phyloP scores from a whole-genome alignment of 73 alveolate species.

The Tetrahymena elliotti region DNA sequence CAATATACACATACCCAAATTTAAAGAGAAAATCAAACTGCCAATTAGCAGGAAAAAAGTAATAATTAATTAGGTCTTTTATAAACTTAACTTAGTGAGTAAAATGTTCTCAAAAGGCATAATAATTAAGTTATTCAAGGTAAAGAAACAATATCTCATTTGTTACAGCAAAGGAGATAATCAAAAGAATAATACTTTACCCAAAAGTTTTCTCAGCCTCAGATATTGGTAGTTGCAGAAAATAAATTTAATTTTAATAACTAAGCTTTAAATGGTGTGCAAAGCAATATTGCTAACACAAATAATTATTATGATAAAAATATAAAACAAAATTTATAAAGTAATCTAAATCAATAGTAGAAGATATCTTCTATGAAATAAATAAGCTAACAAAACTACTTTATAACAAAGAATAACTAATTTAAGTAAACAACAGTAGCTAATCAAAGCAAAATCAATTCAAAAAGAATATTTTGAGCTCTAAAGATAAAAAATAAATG shows the following conservation, averaged over 20 bases:
- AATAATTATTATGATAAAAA: neutral
- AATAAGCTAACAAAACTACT: neutral
- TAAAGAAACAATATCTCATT: neutral
- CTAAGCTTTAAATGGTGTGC: neutral
- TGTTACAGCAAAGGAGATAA: neutral
- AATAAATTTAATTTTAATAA: neutral
- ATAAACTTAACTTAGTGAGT: neutral
- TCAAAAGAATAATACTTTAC: neutral
- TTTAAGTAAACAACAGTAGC: neutral
- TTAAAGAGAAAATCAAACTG: neutral
- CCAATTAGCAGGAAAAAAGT: neutral
- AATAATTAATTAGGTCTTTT: neutral
- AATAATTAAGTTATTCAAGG: neutral
- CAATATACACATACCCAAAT: neutral
- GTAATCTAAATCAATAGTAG: neutral
- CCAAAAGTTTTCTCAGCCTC: neutral
- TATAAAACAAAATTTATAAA: no score
- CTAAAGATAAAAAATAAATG: neutral
- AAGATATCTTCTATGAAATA: neutral
- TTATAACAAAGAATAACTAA: neutral
- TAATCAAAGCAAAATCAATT: neutral
- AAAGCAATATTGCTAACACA: neutral
- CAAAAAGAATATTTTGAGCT: neutral
- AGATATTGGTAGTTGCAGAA: neutral
- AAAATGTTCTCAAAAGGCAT: neutral